Conservation (phyloP, 2,329 filamentous ascomycete species). For the Shiraia bambusicola region DNA sequence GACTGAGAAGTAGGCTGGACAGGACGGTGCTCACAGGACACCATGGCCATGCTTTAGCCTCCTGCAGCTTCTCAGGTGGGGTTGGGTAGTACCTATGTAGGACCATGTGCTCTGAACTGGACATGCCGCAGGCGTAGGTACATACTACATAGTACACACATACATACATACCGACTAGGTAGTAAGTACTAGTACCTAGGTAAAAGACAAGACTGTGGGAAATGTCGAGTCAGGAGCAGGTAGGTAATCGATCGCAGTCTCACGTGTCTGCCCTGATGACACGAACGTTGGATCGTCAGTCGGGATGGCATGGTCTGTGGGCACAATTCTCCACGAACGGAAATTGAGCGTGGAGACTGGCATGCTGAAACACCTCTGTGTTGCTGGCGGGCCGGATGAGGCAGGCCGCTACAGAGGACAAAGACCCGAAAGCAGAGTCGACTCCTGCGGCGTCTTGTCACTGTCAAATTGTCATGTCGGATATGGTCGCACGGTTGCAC, state of each 20-base stretch:
- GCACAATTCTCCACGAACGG: slow-evolving; percentile 10
- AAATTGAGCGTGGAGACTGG: slow-evolving; percentile 3
- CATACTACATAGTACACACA: too few species aligned
- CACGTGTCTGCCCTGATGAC: slow-evolving; percentile 10
- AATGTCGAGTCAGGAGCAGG: slow-evolving; percentile 7
- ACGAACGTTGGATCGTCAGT: slow-evolving; percentile 15
- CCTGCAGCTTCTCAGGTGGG: too few species aligned
- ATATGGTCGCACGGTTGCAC: slow-evolving; percentile 10
- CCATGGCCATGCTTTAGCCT: too few species aligned
- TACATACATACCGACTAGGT: too few species aligned
- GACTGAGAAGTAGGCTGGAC: too few species aligned
- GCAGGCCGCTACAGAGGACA: slow-evolving; percentile 8
- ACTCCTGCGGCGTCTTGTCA: slow-evolving; percentile 5
- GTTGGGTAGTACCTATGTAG: too few species aligned
- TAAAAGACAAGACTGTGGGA: not conserved
- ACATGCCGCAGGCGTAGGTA: too few species aligned
- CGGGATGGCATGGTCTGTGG: slow-evolving; percentile 9
- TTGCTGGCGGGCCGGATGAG: slow-evolving; percentile 11
- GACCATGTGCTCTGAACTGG: too few species aligned
- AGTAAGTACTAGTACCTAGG: too few species aligned
- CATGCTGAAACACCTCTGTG: slow-evolving; percentile 15
- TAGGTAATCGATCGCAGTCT: slow-evolving; percentile 7
- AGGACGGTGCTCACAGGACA: too few species aligned
- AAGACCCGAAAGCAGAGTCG: slow-evolving; percentile 1
- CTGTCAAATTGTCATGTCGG: slow-evolving; percentile 6